Conservation (phyloP, 1,284 basidiomycete species). For the Apiotrichum akiyoshidainum region DNA sequence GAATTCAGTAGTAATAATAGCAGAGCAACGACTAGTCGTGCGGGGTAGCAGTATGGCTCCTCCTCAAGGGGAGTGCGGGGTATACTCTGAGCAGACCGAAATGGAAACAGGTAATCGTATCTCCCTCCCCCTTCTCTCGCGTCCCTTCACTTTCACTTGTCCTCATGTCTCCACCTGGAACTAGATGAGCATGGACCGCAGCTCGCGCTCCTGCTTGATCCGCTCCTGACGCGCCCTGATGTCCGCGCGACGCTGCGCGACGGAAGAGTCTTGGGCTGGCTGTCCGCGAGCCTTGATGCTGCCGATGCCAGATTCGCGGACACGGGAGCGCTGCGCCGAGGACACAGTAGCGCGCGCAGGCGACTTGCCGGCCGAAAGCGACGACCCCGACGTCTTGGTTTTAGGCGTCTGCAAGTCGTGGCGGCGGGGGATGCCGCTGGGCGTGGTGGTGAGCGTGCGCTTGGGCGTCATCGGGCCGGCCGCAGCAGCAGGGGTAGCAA, state of each 20-base stretch:
- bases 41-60: too few relatives aligned
- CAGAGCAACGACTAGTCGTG: too few relatives aligned
- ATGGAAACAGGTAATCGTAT: too few relatives aligned
- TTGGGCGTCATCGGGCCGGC: neutral
- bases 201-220: slow-evolving; percentile 35
- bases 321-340: slow-evolving; percentile 8
- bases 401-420: neutral
- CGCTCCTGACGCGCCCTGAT: slow-evolving; percentile 38
- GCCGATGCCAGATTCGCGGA: slow-evolving; percentile 6
- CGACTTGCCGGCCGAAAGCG: slow-evolving; percentile 1
- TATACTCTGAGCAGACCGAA: too few relatives aligned
- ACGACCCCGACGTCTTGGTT: too few relatives aligned
- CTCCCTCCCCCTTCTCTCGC: too few relatives aligned
- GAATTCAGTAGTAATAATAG: too few relatives aligned
- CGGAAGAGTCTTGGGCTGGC: slow-evolving; percentile 23
- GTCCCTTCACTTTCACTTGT: too few relatives aligned
- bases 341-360: slow-evolving; percentile 2
- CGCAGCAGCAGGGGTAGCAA: neutral
- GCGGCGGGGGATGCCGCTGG: neutral
- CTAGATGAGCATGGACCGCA: slow-evolving; percentile 35
- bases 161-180: too few relatives aligned
- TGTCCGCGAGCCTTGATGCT: slow-evolving; percentile 8
- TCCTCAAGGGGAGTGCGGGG: too few relatives aligned
- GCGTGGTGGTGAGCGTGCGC: neutral
- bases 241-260: slow-evolving; percentile 31